Base-by-base conservation (phyloP, 768 basidiomycete species). In the Hirschioporus abietinus region DNA sequence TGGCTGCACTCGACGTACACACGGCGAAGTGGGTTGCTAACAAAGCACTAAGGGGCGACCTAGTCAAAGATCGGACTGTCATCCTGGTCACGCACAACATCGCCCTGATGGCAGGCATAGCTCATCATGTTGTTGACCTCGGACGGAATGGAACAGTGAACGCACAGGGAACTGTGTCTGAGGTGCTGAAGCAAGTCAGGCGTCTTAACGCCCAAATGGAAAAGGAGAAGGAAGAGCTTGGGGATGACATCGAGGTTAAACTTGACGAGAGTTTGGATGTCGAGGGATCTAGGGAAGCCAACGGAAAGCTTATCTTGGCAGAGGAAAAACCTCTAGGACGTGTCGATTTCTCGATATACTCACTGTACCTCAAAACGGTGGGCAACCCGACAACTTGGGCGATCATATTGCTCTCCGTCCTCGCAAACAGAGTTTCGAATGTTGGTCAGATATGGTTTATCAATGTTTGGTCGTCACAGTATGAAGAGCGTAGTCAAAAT, bases 101-200 rank as follows among this genome's bases (percentile, higher is more conserved):
- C 42, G 91, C 95, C 71, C 82, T 99, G 5, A 94, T 92, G 72
- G 83, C 87, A 1, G 86, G 92, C 0, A 89, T 86, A 30, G 93
- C 96, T 1, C 79, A 77, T 25, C 95, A 93, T 75, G 82, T 98
- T 69, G 90, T 96, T 58, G 88, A 90, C 18, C 81, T 95, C 30
- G 92, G 60, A 15, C 10, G 30, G 23, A 15, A 61, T 6, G 60
- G 60, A 25, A 61, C 25, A 61, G 23, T 61, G 10, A 25, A 25
- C 15, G 60, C 24, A 12, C 60, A 61, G 25, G 60, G 60, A 12
- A 68, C 24, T 18, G 35, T 52, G 7, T 27, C 25, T 57, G 12
- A 35, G 12, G 10, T 34, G 15, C 67, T n/a, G 20, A 25, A 18
- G 26, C 18, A 25, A 42, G 20, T 17, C 59, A 8, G 23, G 9